Conservation (phyloP, 495 filamentous ascomycete species). For the Neurospora sp. region DNA sequence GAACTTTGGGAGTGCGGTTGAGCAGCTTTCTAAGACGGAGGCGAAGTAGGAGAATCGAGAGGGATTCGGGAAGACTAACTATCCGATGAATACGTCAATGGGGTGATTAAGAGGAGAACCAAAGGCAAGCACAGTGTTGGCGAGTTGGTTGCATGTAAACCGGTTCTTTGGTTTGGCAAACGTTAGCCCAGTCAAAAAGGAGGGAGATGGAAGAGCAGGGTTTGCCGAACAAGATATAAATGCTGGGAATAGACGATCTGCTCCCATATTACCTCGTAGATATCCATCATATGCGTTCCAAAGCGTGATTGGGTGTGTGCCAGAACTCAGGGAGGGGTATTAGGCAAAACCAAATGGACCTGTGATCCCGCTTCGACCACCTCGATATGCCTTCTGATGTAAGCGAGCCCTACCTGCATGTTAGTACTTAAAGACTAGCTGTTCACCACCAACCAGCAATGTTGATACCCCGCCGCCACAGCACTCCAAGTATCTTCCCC, state of each 20-base stretch:
- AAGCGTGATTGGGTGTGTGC: not conserved
- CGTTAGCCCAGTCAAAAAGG: no score
- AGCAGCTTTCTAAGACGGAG: slow-evolving; percentile 5
- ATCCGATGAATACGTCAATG: no score
- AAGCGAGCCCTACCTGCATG: not conserved
- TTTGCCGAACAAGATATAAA: not conserved
- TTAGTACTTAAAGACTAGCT: not conserved
- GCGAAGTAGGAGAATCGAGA: not conserved
- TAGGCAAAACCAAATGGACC: slow-evolving; percentile 8
- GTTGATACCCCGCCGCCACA: not conserved
- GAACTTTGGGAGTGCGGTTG: slow-evolving; percentile 25
- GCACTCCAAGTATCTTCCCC: not conserved
- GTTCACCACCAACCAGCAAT: not conserved
- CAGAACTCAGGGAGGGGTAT: not conserved
- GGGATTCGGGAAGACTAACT: no score
- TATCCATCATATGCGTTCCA: not conserved
- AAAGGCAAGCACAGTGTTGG: not conserved
- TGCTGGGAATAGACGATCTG: not conserved
- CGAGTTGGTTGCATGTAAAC: no score
- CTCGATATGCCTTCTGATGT: not conserved
- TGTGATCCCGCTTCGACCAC: not conserved
- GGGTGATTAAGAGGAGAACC: not conserved
- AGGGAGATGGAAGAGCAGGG: not conserved
- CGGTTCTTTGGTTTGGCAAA: no score
- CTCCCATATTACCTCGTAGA: not conserved